Evolutionary conservation across 2,329 filamentous ascomycete genomes (phyloP).

Genomic region (Colletotrichum lini): DNA sequence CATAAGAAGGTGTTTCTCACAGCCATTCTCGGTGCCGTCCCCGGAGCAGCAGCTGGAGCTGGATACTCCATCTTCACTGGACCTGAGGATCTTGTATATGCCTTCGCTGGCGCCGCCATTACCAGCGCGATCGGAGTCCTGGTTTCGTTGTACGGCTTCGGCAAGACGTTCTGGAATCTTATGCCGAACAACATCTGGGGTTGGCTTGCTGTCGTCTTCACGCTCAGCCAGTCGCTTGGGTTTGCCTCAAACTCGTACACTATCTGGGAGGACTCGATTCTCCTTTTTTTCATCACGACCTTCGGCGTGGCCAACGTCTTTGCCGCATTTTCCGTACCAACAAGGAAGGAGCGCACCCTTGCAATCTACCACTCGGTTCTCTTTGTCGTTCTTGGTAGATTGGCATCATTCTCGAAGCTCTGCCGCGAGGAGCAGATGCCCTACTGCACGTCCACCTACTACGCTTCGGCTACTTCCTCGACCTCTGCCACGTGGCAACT

Average conservation of each 20-base stretch:
- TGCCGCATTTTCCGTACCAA: conserved; percentile 81
- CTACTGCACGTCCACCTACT: conserved; percentile 95
- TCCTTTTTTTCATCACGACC: conserved; percentile 90
- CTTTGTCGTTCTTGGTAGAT: conserved; percentile 83
- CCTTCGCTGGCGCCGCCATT: conserved; percentile 58
- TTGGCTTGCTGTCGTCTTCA: conserved; percentile 86
- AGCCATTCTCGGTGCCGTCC: conserved; percentile 53
- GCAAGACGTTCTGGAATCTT: conserved; percentile 65
- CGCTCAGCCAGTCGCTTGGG: conserved; percentile 88
- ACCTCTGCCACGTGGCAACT: conserved; percentile 95
- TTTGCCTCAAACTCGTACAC: conserved; percentile 99
- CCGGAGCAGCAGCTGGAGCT: conserved; percentile 52
- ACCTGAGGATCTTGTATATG: conserved; percentile 51
- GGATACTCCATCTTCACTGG: conserved; percentile 53
- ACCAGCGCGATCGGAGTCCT: conserved; percentile 60
- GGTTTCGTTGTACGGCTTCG: conserved; percentile 58
- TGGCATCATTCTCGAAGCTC: conserved; percentile 90
- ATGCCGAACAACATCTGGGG: conserved; percentile 87
- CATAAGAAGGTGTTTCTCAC: conserved; percentile 57
- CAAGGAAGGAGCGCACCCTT: conserved; percentile 77
- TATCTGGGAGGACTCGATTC: conserved; percentile 97
- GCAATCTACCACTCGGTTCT: conserved; percentile 88
- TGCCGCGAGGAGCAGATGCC: conserved; percentile 99
- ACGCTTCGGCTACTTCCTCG: conserved; percentile 90
- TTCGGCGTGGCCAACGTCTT: conserved; percentile 85